Conservation (phyloP, 768 basidiomycete genomes). For the Russula olivacea region DNA sequence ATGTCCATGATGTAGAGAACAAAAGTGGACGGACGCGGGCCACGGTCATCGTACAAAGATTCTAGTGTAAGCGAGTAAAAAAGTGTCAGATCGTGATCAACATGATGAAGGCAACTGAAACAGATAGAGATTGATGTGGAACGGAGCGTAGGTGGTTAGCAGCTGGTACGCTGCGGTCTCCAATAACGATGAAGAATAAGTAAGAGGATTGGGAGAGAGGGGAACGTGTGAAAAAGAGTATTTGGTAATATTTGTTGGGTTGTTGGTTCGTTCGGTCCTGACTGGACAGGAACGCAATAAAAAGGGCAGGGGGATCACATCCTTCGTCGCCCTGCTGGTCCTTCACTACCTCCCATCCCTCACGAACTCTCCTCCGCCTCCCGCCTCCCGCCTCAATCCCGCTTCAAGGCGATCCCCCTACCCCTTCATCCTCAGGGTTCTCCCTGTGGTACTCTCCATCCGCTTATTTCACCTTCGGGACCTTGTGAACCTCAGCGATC, state of each 20-base stretch:
- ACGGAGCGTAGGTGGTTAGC: neutral
- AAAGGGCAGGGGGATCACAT: neutral
- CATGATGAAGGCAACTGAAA: neutral
- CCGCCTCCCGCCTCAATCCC: conserved; percentile 25
- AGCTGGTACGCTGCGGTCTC: neutral
- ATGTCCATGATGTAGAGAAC: neutral
- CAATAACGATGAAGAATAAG: too few relatives aligned
- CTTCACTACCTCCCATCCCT: conserved; percentile 25
- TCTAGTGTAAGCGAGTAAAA: neutral
- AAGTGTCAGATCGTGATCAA: neutral
- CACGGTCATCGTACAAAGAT: too few relatives aligned
- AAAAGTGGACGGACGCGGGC: neutral
- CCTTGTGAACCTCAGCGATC: neutral
- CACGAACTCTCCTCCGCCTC: conserved; percentile 16
- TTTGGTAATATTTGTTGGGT: conserved; percentile 17
- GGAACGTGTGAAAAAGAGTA: conserved; percentile 1
- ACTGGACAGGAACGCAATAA: neutral
- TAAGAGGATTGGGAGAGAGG: neutral
- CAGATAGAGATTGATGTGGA: neutral
- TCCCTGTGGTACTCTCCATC: conserved; percentile 8
- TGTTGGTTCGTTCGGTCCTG: neutral
- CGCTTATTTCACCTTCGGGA: neutral
- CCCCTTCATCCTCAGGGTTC: conserved; percentile 10
- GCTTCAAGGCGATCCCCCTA: conserved; percentile 24
- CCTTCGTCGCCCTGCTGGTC: neutral